Conservation (phyloP, 2,329 filamentous ascomycete species). For the Fusarium concolor region DNA sequence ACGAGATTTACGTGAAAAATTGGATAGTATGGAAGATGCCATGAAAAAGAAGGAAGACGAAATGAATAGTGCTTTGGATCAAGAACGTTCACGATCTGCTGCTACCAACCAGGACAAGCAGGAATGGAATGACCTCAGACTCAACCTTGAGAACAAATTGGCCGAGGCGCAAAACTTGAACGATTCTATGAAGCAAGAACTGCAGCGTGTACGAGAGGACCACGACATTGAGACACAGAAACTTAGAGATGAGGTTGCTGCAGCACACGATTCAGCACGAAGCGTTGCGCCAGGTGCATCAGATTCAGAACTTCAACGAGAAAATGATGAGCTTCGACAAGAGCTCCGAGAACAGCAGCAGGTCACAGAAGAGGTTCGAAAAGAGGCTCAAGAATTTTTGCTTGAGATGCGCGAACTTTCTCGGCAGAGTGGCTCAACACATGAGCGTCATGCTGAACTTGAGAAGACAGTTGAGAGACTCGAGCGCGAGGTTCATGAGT, state of each 20-base stretch:
- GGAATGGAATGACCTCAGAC: conserved; percentile 75
- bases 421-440: conserved; percentile 79
- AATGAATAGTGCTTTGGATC: conserved; percentile 68
- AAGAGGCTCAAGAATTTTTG: conserved; percentile 84
- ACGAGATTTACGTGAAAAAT: conserved; percentile 76
- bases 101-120: conserved; percentile 72
- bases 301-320: conserved; percentile 69
- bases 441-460: conserved; percentile 85
- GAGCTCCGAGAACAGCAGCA: conserved; percentile 80
- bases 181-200: conserved; percentile 80
- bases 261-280: conserved; percentile 54
- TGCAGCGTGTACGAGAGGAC: conserved; percentile 78
- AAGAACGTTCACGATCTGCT: conserved; percentile 65
- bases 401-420: conserved; percentile 91
- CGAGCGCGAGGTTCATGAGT: conserved; percentile 86
- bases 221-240: conserved; percentile 72
- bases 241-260: conserved; percentile 72
- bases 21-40: conserved; percentile 76
- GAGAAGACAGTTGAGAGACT: conserved; percentile 79
- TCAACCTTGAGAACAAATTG: conserved; percentile 78
- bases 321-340: conserved; percentile 75
- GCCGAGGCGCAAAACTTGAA: conserved; percentile 81
- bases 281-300: conserved; percentile 46
- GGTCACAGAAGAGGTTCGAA: conserved; percentile 86
- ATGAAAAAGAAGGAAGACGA: conserved; percentile 76